Base-by-base conservation (phyloP, 495 filamentous ascomycete species). In the Aspergillus funiculosus region DNA sequence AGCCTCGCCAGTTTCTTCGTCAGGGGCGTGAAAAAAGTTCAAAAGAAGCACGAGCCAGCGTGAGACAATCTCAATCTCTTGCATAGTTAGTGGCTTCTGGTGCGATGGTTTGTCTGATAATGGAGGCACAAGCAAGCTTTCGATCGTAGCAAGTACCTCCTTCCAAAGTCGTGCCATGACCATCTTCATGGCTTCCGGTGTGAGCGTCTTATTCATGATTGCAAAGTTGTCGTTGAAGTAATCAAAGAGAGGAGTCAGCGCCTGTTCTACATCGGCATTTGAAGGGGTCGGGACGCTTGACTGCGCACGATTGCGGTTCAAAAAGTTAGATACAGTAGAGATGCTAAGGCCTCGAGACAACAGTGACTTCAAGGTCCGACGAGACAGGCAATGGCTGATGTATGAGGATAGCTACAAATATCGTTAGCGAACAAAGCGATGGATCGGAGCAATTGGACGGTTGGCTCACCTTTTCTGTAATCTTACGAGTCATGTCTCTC, bases 221-320 rank as follows among this genome's bases (percentile, higher is more conserved):
- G 89, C 90, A 57, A 99, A 99, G 57, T 99, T 99, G 61, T 96
- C 94, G 59, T 97, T 87, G 59, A 99, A 97, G 61, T 99, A 99
- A 43, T 81, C 80, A 54, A 96, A 94, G n/a, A 99, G 76, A 2
- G 90, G 88, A 46, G 82, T 82, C 7, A 99, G 67, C 3, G 88
- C 89, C 50, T 82, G 83, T 51, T 85, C 82, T 29, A 95, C 75
- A 29, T 97, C 89, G 0, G 71, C 73, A 21, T 79, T 72, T 0
- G 85, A 83, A 5, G 88, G 67, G 1, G 74, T 73, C 19, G 79
- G 74, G 9, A 75, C 63, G 4, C 80, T 63, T 24, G 77, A 67
- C 52, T 74, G 73, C 19, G 73, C 72, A 39, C 77, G 72, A 40
- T 74, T 77, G 13, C 79, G 70, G 48, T 76, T 80, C 50, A 94